phyloP scores from a whole-genome alignment of 805 yeast genomes.

The Helenozyma rhizophorensis region DNA sequence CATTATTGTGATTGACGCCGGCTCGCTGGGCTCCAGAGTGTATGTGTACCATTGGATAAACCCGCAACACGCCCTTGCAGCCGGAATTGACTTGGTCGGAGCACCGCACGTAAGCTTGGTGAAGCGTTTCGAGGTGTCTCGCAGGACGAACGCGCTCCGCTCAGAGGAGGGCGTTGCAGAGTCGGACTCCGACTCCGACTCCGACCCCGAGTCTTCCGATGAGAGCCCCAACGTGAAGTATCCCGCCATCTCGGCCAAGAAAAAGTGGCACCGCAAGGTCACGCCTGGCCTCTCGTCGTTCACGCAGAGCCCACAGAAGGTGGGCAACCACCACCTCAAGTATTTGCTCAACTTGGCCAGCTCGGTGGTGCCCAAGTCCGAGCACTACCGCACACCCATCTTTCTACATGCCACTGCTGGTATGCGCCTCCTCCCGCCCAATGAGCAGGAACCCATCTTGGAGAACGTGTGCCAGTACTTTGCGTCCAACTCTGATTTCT shows the following conservation, averaged over 20 bases:
- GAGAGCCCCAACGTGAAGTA: constrained; percentile 2
- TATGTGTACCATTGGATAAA: constrained; percentile 55
- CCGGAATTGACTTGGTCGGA: constrained; percentile 14
- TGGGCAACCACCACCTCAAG: constrained; percentile 50
- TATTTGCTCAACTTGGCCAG: constrained; percentile 46
- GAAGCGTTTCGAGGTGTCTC: constrained; percentile 3
- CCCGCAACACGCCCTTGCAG: constrained; percentile 26
- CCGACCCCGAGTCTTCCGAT: constrained; percentile 5
- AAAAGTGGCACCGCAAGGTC: constrained; percentile 48
- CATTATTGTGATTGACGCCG: constrained; percentile 59
- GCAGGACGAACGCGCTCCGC: neutral
- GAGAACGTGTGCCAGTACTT: constrained; percentile 48
- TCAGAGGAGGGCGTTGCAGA: neutral
- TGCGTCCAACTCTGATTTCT: constrained; percentile 43
- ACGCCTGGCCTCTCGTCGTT: constrained; percentile 54
- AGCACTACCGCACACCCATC: constrained; percentile 59
- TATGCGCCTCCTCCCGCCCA: constrained; percentile 53
- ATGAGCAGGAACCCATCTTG: constrained; percentile 44
- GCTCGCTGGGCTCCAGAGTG: constrained; percentile 62
- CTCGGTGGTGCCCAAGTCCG: constrained; percentile 54
- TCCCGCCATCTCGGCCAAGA: constrained; percentile 31
- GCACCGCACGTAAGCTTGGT: constrained; percentile 5
- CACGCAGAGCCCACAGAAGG: constrained; percentile 42
- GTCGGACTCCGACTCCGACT: constrained; percentile 9
- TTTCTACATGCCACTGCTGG: constrained; percentile 72